Conservation (phyloP, 2,329 filamentous ascomycete species). For the Sclerotinia spermophila region DNA sequence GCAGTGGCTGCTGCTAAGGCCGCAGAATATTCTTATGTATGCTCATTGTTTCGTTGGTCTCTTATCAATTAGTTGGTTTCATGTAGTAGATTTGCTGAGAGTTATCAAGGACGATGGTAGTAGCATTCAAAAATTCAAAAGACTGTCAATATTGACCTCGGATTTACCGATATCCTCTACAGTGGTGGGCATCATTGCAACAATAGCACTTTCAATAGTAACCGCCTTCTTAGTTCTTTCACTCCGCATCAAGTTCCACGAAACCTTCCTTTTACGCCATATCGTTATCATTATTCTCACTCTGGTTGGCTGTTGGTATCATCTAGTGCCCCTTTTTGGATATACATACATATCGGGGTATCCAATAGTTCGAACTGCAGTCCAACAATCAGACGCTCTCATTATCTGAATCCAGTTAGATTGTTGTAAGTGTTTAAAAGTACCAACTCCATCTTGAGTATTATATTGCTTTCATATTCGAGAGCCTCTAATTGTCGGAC, state of each 20-base stretch:
- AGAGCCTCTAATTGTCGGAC: too few relatives aligned
- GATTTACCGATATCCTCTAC: not conserved
- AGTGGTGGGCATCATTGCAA: constrained; percentile 43
- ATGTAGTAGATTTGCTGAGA: not conserved
- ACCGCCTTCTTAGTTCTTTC: constrained; percentile 36
- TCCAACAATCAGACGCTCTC: too few relatives aligned
- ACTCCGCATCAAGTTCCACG: constrained; percentile 37
- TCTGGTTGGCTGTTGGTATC: constrained; percentile 30
- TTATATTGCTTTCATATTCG: too few relatives aligned
- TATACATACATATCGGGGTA: too few relatives aligned
- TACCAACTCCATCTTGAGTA: too few relatives aligned
- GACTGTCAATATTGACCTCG: too few relatives aligned
- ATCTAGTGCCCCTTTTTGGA: constrained; percentile 36
- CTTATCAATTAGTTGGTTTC: not conserved
- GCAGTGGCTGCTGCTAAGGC: not conserved
- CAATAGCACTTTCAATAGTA: constrained; percentile 21
- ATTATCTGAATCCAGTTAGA: too few relatives aligned
- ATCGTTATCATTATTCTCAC: constrained; percentile 21
- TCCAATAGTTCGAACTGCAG: too few relatives aligned
- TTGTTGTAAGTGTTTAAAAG: too few relatives aligned
- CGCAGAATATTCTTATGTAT: not conserved
- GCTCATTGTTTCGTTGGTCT: not conserved
- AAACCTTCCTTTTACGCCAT: constrained; percentile 21
- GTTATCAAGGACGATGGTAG: too few relatives aligned
- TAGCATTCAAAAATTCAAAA: too few relatives aligned